These are phyloP conservation scores for Forsythia suspensa DNA, from an alignment of 257 asterid species.

Conservation along the genomic window DNA sequence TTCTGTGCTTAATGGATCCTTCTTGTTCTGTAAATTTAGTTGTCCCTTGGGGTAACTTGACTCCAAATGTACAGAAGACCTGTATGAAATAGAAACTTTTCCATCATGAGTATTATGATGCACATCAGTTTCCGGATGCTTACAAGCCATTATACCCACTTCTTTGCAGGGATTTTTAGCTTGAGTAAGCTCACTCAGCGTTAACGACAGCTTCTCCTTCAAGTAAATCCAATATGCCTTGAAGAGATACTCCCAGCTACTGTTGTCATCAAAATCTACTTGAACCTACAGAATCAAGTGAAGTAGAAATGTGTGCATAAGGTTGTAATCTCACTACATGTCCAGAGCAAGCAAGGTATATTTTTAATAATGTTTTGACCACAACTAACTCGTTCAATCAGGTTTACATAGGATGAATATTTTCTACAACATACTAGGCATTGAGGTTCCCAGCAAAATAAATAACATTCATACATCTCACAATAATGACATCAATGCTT, in stretches of 20 bases:
- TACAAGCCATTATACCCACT: slow-evolving; percentile 35
- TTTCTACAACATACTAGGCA: too few species aligned
- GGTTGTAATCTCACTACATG: neutral
- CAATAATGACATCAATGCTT: too few species aligned
- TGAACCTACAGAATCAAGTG: slow-evolving; percentile 46
- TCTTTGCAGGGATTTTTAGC: slow-evolving; percentile 59
- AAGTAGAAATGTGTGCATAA: slow-evolving; percentile 19
- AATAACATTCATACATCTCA: too few species aligned
- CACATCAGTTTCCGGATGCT: slow-evolving; percentile 27
- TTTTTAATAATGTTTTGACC: too few species aligned
- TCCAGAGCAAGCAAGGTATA: too few species aligned
- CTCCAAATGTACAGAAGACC: slow-evolving; percentile 42
- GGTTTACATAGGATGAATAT: too few species aligned
- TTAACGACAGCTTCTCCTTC: slow-evolving; percentile 60
- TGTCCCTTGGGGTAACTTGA: slow-evolving; percentile 33
- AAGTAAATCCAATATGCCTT: slow-evolving; percentile 77
- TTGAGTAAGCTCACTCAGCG: slow-evolving; percentile 61
- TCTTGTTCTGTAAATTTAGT: slow-evolving; percentile 22
- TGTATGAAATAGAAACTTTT: slow-evolving; percentile 28
- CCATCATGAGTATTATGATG: slow-evolving; percentile 30
- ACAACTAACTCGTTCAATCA: too few species aligned
- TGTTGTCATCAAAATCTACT: slow-evolving; percentile 85
- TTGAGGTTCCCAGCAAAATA: too few species aligned
- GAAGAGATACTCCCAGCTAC: slow-evolving; percentile 94
- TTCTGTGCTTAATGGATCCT: slow-evolving; percentile 20